Evolutionary conservation across 805 yeast genomes (phyloP).

Genomic region (Yamadazyma insecticola): DNA sequence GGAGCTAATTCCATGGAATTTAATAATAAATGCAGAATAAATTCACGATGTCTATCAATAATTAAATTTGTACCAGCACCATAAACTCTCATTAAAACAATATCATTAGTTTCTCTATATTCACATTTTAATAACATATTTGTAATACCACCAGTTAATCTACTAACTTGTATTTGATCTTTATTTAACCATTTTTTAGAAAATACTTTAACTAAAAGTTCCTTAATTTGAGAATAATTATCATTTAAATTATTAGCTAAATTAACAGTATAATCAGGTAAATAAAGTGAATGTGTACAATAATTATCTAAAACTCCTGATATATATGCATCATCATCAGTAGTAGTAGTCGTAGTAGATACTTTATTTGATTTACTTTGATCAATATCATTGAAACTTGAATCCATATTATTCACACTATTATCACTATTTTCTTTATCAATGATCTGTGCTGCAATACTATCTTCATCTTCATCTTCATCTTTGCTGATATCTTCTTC

Average conservation of each 20-base stretch:
- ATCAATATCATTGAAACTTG: no score
- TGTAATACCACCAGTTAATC: constrained; percentile 61
- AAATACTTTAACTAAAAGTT: constrained; percentile 39
- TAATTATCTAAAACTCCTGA: constrained; percentile 18
- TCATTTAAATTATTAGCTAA: constrained; percentile 31
- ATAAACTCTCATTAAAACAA: constrained; percentile 61
- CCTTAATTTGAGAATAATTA: constrained; percentile 32
- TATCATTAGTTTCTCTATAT: constrained; percentile 29
- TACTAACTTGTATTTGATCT: constrained; percentile 31
- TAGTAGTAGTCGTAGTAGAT: constrained; percentile 2
- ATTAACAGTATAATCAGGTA: constrained; percentile 40
- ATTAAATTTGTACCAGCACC: constrained; percentile 71
- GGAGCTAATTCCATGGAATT: constrained; percentile 63
- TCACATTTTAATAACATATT: constrained; percentile 53
- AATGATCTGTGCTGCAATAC: no score
- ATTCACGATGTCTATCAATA: constrained; percentile 71
- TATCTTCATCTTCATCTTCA: no score
- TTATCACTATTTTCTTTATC: no score
- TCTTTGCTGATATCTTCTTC: no score
- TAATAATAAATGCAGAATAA: constrained; percentile 62
- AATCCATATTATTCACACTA: no score
- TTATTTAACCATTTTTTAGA: constrained; percentile 35
- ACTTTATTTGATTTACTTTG: constrained; percentile 23
- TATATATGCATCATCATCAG: constrained; percentile 5
- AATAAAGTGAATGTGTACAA: constrained; percentile 45